Conservation (phyloP, 768 basidiomycete genomes). For the Clitopilus hobsonii region DNA sequence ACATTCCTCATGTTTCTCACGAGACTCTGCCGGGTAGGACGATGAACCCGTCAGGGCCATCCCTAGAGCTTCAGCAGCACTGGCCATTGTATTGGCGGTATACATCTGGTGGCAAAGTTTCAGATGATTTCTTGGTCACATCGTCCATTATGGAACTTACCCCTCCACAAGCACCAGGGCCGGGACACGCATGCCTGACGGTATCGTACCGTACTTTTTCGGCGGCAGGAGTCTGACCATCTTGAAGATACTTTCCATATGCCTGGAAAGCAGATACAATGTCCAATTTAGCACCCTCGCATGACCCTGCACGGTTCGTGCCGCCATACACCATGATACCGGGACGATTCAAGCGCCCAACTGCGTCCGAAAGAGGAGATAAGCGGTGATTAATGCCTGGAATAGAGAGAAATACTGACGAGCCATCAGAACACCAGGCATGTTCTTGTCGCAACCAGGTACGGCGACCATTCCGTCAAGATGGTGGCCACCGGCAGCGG, state of each 20-base stretch:
- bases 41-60: slow-evolving; percentile 98
- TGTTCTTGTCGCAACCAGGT: slow-evolving; percentile 99
- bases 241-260: slow-evolving; percentile 92
- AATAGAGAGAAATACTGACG: slow-evolving; percentile 42
- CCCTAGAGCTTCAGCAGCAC: slow-evolving; percentile 89
- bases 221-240: slow-evolving; percentile 78
- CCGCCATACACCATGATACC: slow-evolving; percentile 98
- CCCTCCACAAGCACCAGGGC: slow-evolving; percentile 95
- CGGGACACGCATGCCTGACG: slow-evolving; percentile 92
- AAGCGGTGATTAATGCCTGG: slow-evolving; percentile 14
- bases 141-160: slow-evolving; percentile 53
- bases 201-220: slow-evolving; percentile 84
- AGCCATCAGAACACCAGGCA: slow-evolving; percentile 99
- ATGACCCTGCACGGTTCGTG: slow-evolving; percentile 88
- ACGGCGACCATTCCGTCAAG: slow-evolving; percentile 97
- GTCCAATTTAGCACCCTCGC: slow-evolving; percentile 83
- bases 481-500: slow-evolving; percentile 95
- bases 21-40: slow-evolving; percentile 90
- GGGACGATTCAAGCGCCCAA: slow-evolving; percentile 93
- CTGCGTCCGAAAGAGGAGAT: slow-evolving; percentile 31
- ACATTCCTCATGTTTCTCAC: slow-evolving; percentile 86
- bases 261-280: slow-evolving; percentile 97
- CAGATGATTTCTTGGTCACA: neutral
- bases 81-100: slow-evolving; percentile 98
- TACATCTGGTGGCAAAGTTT: slow-evolving; percentile 64